Base-by-base conservation (phyloP, 2,329 filamentous ascomycete species). In the Epichloe sylvatica region DNA sequence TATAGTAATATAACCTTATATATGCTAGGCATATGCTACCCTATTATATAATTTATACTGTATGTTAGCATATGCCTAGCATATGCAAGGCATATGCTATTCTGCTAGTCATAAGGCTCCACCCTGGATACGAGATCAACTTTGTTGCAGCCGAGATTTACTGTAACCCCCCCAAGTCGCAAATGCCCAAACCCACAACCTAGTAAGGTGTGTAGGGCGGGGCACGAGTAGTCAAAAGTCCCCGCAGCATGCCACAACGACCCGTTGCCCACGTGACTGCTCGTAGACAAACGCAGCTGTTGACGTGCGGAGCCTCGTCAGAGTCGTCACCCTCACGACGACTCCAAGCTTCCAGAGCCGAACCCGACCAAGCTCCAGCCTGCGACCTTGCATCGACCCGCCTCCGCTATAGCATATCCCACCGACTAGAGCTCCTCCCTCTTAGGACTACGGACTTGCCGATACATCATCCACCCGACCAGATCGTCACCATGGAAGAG, bases 401-500 rank as follows among this genome's bases (percentile, higher is more conserved):
- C 7, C 3, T 23, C 9, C 39, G 19, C 39, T 8, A 5, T 19
- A 8, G 21, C 39, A 11, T 36, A 13, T 11, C n/a, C 36, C 17
- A 35, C 9, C 17, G 13, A 19, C 13, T 11, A 12, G n/a, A 13
- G 19, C 1, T 11, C 30, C 25, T 15, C n/a, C 7, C 19, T 45
- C n/a, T 12, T n/a, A 3, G 34, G 34, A 13, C 15, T 5, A 11
- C 44, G 6, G 11, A 6, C 5, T 3, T 12, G 30, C 25, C 21
- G 23, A 21, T 4, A 30, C 11, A 33, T 34, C 30, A 11, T 6
- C 8, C 4, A 23, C 25, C 13, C 13, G n/a, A 6, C 15, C 13
- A 21, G 42, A 39, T 25, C 40, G 23, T 9, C 57, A 63, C 35
- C 46, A 81, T 81, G 77, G 76, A 79, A 54, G 78, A 82, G 56